A percentile compares a stretch with the other conserved stretches of the same genome.
Conservation (phyloP, 768 basidiomycete species). For the Psilocybe sp. region DNA sequence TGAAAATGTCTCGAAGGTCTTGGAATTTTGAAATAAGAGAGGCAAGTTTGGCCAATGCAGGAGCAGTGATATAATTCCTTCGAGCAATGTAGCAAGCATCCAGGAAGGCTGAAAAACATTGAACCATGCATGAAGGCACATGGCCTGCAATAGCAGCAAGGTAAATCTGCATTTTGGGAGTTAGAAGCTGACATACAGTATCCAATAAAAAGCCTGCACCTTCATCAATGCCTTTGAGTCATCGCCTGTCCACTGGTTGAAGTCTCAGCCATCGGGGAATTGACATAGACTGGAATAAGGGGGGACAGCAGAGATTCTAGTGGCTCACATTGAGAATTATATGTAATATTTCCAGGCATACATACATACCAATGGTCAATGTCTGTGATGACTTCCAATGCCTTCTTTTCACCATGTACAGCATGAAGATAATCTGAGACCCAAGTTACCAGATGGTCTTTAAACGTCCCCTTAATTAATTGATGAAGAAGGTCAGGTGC, state of each 20-base stretch:
- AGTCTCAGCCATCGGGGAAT: constrained; percentile 20
- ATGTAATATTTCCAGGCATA: not conserved
- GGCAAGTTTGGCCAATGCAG: constrained; percentile 9
- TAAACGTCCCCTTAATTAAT: constrained; percentile 40
- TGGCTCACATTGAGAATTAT: not conserved
- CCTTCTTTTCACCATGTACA: constrained; percentile 11
- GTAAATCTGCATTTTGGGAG: constrained; percentile 16
- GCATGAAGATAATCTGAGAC: constrained; percentile 27
- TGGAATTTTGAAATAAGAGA: constrained; percentile 21
- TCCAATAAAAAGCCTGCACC: constrained; percentile 7
- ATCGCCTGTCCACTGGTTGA: constrained; percentile 26
- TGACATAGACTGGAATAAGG: constrained; percentile 17
- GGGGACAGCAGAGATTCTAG: constrained; percentile 21
- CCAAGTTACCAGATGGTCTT: constrained; percentile 40
- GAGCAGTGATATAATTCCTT: constrained; percentile 15
- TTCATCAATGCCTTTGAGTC: constrained; percentile 27
- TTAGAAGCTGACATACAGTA: not conserved
- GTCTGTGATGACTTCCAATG: constrained; percentile 28
- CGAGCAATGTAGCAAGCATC: constrained; percentile 26
- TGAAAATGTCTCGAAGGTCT: constrained; percentile 23
- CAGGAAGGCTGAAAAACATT: constrained; percentile 19
- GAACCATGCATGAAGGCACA: constrained; percentile 24
- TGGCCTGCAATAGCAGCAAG: constrained; percentile 24
- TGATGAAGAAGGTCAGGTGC: constrained; percentile 36
- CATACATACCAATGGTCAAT: constrained; percentile 32